Percentiles rank a stretch among this genome's conserved stretches.
These are phyloP conservation scores for Suillus lakei DNA, from an alignment of 768 basidiomycete genomes.

Conservation along the genomic window DNA sequence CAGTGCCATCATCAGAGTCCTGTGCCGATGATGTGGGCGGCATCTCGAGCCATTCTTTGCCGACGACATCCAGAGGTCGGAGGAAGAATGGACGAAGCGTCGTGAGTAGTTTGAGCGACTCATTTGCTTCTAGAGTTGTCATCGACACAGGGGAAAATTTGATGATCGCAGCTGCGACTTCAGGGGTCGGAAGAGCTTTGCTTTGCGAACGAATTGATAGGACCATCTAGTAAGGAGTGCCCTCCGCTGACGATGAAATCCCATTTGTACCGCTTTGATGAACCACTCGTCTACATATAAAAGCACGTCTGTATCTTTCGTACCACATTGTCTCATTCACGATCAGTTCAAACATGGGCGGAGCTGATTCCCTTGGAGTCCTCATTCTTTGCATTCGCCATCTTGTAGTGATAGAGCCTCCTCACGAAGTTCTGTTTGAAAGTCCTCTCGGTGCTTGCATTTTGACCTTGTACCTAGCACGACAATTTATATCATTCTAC, in stretches of 20 bases:
- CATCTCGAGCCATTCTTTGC: conserved; percentile 59
- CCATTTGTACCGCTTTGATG: no score
- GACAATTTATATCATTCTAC: conserved; percentile 12
- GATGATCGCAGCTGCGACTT: conserved; percentile 70
- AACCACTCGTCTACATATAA: no score
- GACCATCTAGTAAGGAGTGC: no score
- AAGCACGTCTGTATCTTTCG: no score
- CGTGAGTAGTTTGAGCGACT: conserved; percentile 69
- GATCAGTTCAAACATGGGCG: no score
- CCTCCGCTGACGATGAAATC: no score
- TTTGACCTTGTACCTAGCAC: background rate
- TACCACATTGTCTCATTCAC: no score
- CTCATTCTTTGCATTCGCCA: no score
- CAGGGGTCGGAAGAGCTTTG: conserved; percentile 66
- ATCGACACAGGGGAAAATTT: conserved; percentile 85
- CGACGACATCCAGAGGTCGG: conserved; percentile 60
- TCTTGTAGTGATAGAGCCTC: background rate
- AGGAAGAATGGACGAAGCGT: conserved; percentile 84
- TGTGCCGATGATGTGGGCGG: conserved; percentile 32
- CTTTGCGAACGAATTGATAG: no score
- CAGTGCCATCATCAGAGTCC: conserved; percentile 17
- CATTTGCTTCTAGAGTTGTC: conserved; percentile 75
- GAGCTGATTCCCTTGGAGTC: background rate
- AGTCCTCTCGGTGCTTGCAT: background rate
- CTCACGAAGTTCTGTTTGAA: background rate